Conservation (phyloP, 129 eudicot genomes). For the Flaveria ramosissima region DNA sequence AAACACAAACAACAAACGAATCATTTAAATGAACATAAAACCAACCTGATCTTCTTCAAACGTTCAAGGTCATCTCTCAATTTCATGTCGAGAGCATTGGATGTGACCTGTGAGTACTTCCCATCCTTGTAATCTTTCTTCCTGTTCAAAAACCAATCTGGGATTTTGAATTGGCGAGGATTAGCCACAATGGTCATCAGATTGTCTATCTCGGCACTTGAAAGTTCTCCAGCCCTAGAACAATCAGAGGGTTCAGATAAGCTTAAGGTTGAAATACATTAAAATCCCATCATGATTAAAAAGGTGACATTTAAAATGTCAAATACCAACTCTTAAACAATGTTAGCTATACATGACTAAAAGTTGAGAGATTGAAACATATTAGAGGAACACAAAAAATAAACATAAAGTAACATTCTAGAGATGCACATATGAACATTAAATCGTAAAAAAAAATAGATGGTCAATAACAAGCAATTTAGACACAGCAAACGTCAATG, state of each 20-base stretch:
- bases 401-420: not conserved
- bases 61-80: slow-evolving; percentile 80
- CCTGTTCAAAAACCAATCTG: slow-evolving; percentile 74
- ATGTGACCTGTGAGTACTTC: slow-evolving; percentile 62
- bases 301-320: no score
- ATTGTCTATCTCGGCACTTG: slow-evolving; percentile 57
- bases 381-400: not conserved
- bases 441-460: not conserved
- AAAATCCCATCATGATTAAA: not conserved
- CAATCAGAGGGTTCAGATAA: not conserved
- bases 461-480: not conserved
- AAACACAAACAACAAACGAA: not conserved
- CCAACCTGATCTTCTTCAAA: slow-evolving; percentile 68
- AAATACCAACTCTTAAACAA: not conserved
- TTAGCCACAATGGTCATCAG: slow-evolving; percentile 68
- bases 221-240: slow-evolving; percentile 64
- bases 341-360: not conserved
- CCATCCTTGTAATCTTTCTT: slow-evolving; percentile 84
- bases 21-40: not conserved
- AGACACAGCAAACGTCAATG: not conserved
- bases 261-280: not conserved
- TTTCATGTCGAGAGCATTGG: slow-evolving; percentile 75
- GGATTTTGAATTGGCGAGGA: slow-evolving; percentile 74
- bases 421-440: not conserved
- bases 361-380: not conserved